Percentiles rank a stretch among this genome's conserved stretches.
Conservation (phyloP, 2,329 filamentous ascomycete species). For the Ophiostoma angusticollis region DNA sequence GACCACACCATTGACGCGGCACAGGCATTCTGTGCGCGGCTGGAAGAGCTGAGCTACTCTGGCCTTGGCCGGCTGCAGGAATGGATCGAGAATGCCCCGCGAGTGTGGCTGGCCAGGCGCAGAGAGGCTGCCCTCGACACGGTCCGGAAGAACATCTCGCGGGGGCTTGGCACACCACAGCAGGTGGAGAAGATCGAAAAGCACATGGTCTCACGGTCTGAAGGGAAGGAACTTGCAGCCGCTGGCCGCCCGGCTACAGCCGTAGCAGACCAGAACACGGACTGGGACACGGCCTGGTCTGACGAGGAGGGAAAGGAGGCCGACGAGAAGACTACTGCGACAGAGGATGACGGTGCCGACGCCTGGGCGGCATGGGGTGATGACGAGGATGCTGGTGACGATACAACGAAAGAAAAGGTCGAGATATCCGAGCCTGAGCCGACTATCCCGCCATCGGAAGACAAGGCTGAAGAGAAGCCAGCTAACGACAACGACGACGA, state of each 20-base stretch:
- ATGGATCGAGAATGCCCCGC: constrained; percentile 71
- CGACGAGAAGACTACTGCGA: constrained; percentile 12
- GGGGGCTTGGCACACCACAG: constrained; percentile 50
- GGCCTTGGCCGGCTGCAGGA: constrained; percentile 51
- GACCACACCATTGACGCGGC: constrained; percentile 56
- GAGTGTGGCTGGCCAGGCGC: constrained; percentile 75
- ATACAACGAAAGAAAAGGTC: constrained; percentile 18
- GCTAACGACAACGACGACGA: constrained; percentile 22
- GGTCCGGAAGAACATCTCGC: constrained; percentile 55
- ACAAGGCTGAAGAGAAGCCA: constrained; percentile 29
- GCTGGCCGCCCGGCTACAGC: constrained; percentile 35
- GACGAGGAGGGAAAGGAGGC: constrained; percentile 43
- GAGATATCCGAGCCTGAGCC: constrained; percentile 2
- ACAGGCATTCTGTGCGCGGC: constrained; percentile 46
- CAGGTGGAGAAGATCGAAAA: constrained; percentile 76
- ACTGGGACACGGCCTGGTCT: constrained; percentile 74
- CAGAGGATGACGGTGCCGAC: constrained; percentile 24
- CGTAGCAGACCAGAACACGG: constrained; percentile 34
- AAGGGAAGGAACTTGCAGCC: constrained; percentile 48
- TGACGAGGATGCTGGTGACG: constrained; percentile 22
- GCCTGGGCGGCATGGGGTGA: constrained; percentile 24
- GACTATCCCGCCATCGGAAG: constrained; percentile 13
- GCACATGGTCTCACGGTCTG: constrained; percentile 55
- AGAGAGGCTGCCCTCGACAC: constrained; percentile 66
- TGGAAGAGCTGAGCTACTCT: constrained; percentile 52